phyloP scores from a whole-genome alignment of 73 alveolate species.

The Uronychia binucleata region DNA sequence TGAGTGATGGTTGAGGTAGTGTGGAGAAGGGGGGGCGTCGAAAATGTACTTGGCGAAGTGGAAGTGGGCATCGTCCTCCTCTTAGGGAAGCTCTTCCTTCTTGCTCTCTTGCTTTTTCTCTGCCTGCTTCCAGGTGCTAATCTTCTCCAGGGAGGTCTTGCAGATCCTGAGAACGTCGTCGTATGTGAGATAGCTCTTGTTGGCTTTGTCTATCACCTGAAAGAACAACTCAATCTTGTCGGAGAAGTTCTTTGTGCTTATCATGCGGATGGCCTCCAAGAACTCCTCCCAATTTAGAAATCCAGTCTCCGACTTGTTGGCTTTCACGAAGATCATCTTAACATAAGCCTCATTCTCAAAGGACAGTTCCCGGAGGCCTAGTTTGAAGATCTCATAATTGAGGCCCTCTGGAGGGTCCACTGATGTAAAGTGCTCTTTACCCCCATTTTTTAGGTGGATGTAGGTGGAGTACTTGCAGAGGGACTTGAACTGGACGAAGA shows the following conservation, averaged over 20 bases:
- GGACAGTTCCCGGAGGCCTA: conserved; percentile 26
- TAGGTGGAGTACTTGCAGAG: conserved; percentile 21
- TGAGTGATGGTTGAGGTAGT: too few relatives aligned
- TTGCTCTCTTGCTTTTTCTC: not conserved
- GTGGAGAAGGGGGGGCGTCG: not conserved
- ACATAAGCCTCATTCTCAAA: conserved; percentile 39
- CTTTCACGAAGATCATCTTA: conserved; percentile 27
- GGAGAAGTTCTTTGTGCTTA: conserved; percentile 24
- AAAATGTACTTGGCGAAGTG: not conserved
- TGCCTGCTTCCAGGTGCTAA: not conserved
- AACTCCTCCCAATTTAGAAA: conserved; percentile 50
- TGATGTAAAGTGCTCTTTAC: not conserved
- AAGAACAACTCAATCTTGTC: conserved; percentile 62
- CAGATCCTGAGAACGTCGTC: not conserved
- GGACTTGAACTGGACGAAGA: conserved; percentile 49
- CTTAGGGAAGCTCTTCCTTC: not conserved
- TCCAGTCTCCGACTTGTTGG: conserved; percentile 18
- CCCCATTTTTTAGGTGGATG: not conserved
- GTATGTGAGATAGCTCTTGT: not conserved
- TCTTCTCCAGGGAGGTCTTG: not conserved
- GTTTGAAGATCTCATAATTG: conserved; percentile 13
- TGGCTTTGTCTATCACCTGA: conserved; percentile 21
- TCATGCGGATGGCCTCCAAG: conserved; percentile 33
- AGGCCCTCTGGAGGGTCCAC: conserved; percentile 15
- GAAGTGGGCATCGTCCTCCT: not conserved